Evolutionary conservation across 2,329 filamentous ascomycete genomes (phyloP).

Genomic region (Colletotrichum tabaci): DNA sequence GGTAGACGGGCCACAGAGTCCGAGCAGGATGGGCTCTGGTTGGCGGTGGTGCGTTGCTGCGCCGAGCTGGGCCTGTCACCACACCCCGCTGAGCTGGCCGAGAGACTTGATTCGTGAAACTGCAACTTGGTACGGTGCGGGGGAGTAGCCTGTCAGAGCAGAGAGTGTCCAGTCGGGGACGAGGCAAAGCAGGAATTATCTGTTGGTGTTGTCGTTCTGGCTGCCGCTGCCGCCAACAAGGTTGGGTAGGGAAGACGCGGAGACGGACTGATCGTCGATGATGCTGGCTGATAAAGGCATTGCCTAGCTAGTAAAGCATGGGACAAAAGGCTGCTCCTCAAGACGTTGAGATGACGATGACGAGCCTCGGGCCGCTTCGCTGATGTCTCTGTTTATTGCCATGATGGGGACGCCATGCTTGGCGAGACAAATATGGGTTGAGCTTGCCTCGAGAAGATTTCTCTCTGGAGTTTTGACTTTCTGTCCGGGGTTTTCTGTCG

Average conservation of each 20-base stretch:
- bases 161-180: background rate
- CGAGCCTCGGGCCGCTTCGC: slow-evolving; percentile 21
- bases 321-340: background rate
- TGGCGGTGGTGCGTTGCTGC: slow-evolving; percentile 32
- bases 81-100: slow-evolving; percentile 5
- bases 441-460: slow-evolving; percentile 1
- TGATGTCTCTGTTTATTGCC: slow-evolving; percentile 18
- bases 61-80: slow-evolving; percentile 28
- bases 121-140: slow-evolving; percentile 24
- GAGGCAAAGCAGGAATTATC: slow-evolving; percentile 27
- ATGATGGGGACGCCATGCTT: slow-evolving; percentile 10
- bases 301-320: slow-evolving; percentile 3
- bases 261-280: slow-evolving; percentile 30
- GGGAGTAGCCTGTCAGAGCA: slow-evolving; percentile 36
- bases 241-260: background rate
- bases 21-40: slow-evolving; percentile 21
- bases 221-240: background rate
- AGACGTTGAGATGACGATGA: slow-evolving; percentile 27
- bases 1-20: slow-evolving; percentile 28
- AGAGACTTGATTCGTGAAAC: slow-evolving; percentile 35
- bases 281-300: slow-evolving; percentile 5
- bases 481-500: background rate
- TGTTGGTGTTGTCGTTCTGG: slow-evolving; percentile 6
- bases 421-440: background rate
- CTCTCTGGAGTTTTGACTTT: slow-evolving; percentile 25